Evolutionary conservation across 805 yeast species (phyloP).

Genomic region (Metschnikowia reukaufii): DNA sequence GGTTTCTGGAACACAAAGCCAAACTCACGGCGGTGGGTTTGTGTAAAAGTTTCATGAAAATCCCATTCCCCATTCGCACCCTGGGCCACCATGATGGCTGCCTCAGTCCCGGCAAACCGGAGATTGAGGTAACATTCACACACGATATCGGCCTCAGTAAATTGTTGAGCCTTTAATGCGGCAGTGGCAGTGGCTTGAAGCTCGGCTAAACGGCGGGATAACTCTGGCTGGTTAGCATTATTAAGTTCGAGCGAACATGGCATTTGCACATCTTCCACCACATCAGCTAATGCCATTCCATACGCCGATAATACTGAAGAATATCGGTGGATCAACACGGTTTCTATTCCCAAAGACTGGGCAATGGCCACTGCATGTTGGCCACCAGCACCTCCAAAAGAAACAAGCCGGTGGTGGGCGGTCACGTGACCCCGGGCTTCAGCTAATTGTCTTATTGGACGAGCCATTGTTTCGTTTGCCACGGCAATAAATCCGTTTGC

Average conservation of each 20-base stretch:
- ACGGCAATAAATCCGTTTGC: conserved; percentile 22
- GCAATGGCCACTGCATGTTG: conserved; percentile 23
- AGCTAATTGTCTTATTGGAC: conserved; percentile 21
- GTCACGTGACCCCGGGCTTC: conserved; percentile 22
- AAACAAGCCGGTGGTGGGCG: conserved; percentile 19
- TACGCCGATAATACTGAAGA: conserved; percentile 23
- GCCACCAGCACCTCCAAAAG: conserved; percentile 24
- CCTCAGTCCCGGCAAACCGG: conserved; percentile 20
- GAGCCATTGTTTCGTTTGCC: conserved; percentile 23
- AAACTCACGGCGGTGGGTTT: conserved; percentile 20
- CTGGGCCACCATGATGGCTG: conserved; percentile 20
- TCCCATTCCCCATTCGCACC: conserved; percentile 18
- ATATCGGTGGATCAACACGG: conserved; percentile 20
- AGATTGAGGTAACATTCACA: conserved; percentile 20
- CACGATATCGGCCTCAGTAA: conserved; percentile 12
- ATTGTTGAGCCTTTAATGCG: conserved; percentile 15
- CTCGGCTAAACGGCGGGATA: conserved; percentile 8
- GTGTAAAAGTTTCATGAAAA: conserved; percentile 14
- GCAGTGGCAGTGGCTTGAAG: conserved; percentile 10
- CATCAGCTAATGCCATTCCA: conserved; percentile 24
- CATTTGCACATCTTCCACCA: conserved; percentile 21
- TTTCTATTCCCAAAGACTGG: conserved; percentile 18
- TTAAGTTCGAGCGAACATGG: conserved; percentile 14
- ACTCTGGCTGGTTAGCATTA: background rate
- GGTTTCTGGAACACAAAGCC: conserved; percentile 20